These are phyloP conservation scores for Phytophthora chlamydospora DNA, from an alignment of 352 stramenopile genomes.

Conservation along the genomic window DNA sequence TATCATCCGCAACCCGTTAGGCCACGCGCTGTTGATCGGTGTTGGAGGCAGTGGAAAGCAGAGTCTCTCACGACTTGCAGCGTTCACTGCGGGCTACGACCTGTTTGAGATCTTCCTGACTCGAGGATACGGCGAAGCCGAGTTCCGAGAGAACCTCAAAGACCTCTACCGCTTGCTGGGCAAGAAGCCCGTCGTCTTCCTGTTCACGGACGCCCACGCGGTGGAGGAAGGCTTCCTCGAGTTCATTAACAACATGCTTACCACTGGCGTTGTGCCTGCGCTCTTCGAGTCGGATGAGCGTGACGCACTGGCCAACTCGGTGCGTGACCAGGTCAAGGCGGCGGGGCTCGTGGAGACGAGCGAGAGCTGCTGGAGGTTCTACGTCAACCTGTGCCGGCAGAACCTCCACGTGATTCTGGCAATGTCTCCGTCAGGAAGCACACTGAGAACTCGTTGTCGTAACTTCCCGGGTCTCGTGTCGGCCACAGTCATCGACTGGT, in stretches of 20 bases:
- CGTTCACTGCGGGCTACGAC: conserved; percentile 93
- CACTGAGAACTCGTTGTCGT: conserved; percentile 92
- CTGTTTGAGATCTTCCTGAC: conserved; percentile 96
- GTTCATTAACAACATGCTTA: conserved; percentile 98
- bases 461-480: conserved; percentile 96
- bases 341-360: conserved; percentile 90
- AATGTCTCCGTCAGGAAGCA: conserved; percentile 95
- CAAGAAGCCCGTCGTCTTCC: conserved; percentile 91
- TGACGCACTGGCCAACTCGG: conserved; percentile 79
- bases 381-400: conserved; percentile 92
- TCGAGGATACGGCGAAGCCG: conserved; percentile 92
- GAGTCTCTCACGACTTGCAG: conserved; percentile 90
- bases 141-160: conserved; percentile 96
- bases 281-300: conserved; percentile 94
- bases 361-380: conserved; percentile 95
- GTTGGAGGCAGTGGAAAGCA: conserved; percentile 96
- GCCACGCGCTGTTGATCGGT: conserved; percentile 94
- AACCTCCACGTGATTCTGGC: conserved; percentile 95
- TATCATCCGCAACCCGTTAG: conserved; percentile 92
- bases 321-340: conserved; percentile 91
- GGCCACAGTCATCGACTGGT: conserved; percentile 96
- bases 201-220: conserved; percentile 96
- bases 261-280: conserved; percentile 93
- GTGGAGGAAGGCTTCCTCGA: conserved; percentile 97
- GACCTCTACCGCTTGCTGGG: conserved; percentile 92